These are phyloP conservation scores for Phaffomyces antillensis DNA, from an alignment of 805 yeast species.

Conservation along the genomic window DNA sequence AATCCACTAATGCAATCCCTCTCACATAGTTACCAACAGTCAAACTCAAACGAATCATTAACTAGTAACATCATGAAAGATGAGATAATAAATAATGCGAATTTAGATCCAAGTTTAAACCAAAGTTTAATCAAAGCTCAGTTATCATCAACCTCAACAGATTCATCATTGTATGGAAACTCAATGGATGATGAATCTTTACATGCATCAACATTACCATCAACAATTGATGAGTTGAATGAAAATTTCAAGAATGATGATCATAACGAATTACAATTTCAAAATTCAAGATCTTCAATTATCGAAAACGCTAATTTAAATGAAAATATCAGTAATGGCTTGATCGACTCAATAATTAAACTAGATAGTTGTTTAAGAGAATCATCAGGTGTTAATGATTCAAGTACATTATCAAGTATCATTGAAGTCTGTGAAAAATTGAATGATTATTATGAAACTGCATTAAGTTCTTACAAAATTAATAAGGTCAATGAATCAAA, in stretches of 20 bases:
- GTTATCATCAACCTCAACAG: slow-evolving; percentile 3
- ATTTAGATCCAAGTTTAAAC: not conserved
- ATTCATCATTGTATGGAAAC: slow-evolving; percentile 3
- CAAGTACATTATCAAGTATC: not conserved
- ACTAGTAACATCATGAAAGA: not conserved
- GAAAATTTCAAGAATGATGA: not conserved
- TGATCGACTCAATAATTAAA: slow-evolving; percentile 17
- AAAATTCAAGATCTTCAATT: not conserved
- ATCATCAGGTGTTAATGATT: not conserved
- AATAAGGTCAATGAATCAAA: slow-evolving; percentile 6
- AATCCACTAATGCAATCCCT: not conserved
- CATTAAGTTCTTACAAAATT: slow-evolving; percentile 3
- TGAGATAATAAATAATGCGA: not conserved
- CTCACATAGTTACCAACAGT: not conserved
- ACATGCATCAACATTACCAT: slow-evolving; percentile 4
- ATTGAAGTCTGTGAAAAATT: slow-evolving; percentile 13
- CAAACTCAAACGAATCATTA: not conserved
- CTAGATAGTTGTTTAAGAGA: slow-evolving; percentile 11
- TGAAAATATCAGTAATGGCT: slow-evolving; percentile 1
- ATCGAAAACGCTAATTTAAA: not conserved
- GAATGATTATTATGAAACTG: slow-evolving; percentile 15
- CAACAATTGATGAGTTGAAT: slow-evolving; percentile 1
- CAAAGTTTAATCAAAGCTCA: not conserved
- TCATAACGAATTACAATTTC: not conserved
- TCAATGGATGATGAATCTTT: slow-evolving; percentile 6